These are phyloP conservation scores for Xerocomus tenax DNA, from an alignment of 1,284 basidiomycete genomes.

Conservation along the genomic window DNA sequence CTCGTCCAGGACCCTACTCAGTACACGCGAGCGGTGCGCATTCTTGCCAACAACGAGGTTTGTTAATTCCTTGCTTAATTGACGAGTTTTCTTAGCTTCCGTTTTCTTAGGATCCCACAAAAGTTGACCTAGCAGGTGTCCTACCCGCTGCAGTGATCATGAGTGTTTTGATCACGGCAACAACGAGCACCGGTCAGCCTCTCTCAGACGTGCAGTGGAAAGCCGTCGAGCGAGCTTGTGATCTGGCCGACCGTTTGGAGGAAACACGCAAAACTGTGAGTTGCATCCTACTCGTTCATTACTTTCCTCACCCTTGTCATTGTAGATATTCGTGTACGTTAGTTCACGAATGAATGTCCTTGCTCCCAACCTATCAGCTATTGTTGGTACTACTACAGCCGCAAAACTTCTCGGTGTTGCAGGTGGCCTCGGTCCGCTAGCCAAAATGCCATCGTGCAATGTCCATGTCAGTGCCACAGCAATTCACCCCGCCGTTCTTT, in stretches of 20 bases:
- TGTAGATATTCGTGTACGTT: constrained; percentile 93
- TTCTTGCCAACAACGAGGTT: constrained; percentile 78
- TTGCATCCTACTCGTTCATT: constrained; percentile 6
- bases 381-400: constrained; percentile 95
- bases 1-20: constrained; percentile 87
- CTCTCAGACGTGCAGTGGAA: constrained; percentile 70
- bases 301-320: constrained; percentile 7
- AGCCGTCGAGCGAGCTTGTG: constrained; percentile 77
- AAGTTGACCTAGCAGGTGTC: constrained; percentile 70
- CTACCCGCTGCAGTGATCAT: constrained; percentile 90
- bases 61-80: constrained; percentile 10
- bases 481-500: neutral
- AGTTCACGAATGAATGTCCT: constrained; percentile 97
- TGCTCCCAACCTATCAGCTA: constrained; percentile 94
- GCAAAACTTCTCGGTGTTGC: constrained; percentile 97
- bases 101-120: constrained; percentile 62
- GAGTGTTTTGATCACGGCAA: constrained; percentile 93
- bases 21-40: constrained; percentile 87
- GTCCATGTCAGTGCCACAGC: constrained; percentile 61
- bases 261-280: constrained; percentile 76
- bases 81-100: neutral
- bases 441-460: constrained; percentile 94
- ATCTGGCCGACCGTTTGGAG: constrained; percentile 81
- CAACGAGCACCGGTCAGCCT: constrained; percentile 74
- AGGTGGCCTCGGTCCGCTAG: constrained; percentile 83